Evolutionary conservation across 495 filamentous ascomycete genomes (phyloP).

Genomic region (Talaromyces adpressus): DNA sequence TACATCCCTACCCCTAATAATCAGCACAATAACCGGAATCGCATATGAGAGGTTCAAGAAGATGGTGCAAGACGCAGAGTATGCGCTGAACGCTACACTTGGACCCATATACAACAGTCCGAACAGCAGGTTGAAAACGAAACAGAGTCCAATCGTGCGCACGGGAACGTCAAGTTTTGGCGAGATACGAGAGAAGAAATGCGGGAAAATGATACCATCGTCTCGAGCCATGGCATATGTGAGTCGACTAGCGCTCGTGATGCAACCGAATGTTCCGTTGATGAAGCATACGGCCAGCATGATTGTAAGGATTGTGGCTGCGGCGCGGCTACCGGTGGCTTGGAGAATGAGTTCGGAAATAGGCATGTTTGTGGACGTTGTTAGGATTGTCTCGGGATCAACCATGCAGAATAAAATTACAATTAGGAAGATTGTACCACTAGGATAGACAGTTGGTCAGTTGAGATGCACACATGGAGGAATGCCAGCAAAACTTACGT

Average conservation of each 20-base stretch:
- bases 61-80: not conserved
- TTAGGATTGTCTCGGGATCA: not conserved
- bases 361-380: not conserved
- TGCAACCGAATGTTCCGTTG: not conserved
- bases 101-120: not conserved
- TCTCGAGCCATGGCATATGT: conserved; percentile 4
- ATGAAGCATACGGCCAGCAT: conserved; percentile 2
- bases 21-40: not conserved
- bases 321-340: not conserved
- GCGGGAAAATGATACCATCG: not conserved
- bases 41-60: conserved; percentile 2
- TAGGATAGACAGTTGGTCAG: not conserved
- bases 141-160: not conserved
- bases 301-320: not conserved
- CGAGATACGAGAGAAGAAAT: not conserved
- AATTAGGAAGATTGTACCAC: not conserved
- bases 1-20: not conserved
- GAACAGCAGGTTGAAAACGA: not conserved
- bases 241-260: not conserved
- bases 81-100: not conserved
- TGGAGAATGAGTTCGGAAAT: not conserved
- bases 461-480: not conserved
- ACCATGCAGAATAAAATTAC: not conserved
- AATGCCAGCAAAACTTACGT: not conserved
- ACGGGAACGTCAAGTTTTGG: not conserved